Evolutionary conservation across 2,329 filamentous ascomycete genomes (phyloP).

Genomic region (Paradendryphiella salina): DNA sequence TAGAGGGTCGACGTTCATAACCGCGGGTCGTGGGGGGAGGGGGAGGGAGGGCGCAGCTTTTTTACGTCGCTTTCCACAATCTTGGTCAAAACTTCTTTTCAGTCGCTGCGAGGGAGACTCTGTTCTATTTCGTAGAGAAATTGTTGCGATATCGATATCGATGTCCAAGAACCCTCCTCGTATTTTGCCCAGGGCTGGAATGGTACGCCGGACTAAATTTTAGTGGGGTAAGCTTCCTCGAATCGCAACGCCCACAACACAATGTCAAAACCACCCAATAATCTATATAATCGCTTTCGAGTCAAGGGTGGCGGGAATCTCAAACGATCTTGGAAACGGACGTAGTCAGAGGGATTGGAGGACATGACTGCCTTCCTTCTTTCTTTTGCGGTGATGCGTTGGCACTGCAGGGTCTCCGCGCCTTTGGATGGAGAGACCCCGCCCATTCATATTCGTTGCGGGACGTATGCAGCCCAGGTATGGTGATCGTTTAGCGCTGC

Average conservation of each 20-base stretch:
- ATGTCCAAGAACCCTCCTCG: neutral
- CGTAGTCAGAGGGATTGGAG: constrained; percentile 38
- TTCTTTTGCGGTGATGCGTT: constrained; percentile 41
- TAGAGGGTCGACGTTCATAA: constrained; percentile 70
- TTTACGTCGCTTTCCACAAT: too few relatives aligned
- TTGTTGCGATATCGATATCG: neutral
- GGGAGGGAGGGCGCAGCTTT: neutral
- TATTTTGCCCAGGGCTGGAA: too few relatives aligned
- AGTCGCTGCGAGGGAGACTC: neutral
- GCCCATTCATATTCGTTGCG: constrained; percentile 19
- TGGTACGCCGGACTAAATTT: constrained; percentile 3
- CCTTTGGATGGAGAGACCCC: constrained; percentile 16
- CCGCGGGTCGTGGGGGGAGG: neutral
- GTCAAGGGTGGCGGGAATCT: constrained; percentile 27
- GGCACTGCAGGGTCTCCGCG: constrained; percentile 34
- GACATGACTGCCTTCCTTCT: constrained; percentile 26
- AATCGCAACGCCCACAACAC: constrained; percentile 1
- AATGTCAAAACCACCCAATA: neutral
- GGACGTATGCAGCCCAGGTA: constrained; percentile 17
- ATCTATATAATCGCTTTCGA: constrained; percentile 9
- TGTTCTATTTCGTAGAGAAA: neutral
- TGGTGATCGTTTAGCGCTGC: constrained; percentile 25
- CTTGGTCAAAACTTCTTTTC: neutral
- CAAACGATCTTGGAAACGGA: constrained; percentile 31
- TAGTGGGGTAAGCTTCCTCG: constrained; percentile 23